Evolutionary conservation across 2,329 filamentous ascomycete genomes (phyloP).

Genomic region (Sarocladiaceae sp.): DNA sequence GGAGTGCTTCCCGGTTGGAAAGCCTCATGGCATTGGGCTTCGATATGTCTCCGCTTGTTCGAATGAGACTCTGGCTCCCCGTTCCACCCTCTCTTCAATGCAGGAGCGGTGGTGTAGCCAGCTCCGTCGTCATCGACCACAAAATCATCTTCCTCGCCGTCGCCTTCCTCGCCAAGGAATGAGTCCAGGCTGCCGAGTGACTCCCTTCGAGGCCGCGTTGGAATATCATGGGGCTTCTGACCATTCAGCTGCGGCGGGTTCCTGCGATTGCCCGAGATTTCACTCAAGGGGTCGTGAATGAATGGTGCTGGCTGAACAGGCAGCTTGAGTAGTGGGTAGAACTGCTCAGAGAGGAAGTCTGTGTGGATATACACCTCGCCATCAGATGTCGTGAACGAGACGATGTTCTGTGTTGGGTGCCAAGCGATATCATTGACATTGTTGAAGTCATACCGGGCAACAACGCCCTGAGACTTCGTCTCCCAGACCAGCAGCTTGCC

Average conservation of each 20-base stretch:
- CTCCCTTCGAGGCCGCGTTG: constrained; percentile 50
- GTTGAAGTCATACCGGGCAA: constrained; percentile 71
- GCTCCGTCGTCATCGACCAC: constrained; percentile 93
- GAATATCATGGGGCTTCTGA: constrained; percentile 35
- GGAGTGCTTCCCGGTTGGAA: constrained; percentile 95
- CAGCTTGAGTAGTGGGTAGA: constrained; percentile 49
- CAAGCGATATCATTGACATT: constrained; percentile 83
- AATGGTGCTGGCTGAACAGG: constrained; percentile 72
- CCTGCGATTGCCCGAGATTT: constrained; percentile 60
- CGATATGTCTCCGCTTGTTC: constrained; percentile 43
- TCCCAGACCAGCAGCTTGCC: constrained; percentile 79
- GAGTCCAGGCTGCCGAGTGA: constrained; percentile 75
- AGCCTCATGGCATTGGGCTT: constrained; percentile 69
- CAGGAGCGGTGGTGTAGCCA: constrained; percentile 63
- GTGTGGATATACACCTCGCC: constrained; percentile 90
- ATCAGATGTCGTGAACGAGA: constrained; percentile 87
- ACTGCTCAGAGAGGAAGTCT: constrained; percentile 57
- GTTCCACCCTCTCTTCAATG: constrained; percentile 44
- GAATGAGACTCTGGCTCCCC: constrained; percentile 44
- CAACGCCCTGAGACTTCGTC: constrained; percentile 73
- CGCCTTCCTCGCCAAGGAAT: constrained; percentile 54
- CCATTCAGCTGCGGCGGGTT: constrained; percentile 50
- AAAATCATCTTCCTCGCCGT: constrained; percentile 65
- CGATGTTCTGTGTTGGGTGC: constrained; percentile 83
- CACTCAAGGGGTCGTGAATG: constrained; percentile 70